Evolutionary conservation across 805 yeast species (phyloP).

Genomic region (Saccharomyces mikatae): DNA sequence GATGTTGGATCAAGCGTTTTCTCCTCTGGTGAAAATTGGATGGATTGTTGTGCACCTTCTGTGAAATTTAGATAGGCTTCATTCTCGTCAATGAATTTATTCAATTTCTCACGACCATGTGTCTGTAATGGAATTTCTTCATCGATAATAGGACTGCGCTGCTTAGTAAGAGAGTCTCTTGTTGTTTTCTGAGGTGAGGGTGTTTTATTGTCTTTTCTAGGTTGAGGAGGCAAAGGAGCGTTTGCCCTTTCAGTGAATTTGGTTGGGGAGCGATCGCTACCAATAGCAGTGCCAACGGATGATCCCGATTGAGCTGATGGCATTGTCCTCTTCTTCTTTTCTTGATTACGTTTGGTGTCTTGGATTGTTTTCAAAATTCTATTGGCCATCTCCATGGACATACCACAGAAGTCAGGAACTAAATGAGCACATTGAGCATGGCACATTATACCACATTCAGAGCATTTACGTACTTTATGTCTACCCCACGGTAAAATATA

Average conservation of each 20-base stretch:
- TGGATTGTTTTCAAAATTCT: conserved; percentile 78
- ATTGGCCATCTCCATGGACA: conserved; percentile 95
- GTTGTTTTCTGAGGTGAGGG: not conserved
- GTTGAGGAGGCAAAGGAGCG: not conserved
- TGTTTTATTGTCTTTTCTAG: not conserved
- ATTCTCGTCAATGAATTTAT: conserved; percentile 21
- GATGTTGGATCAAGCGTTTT: conserved; percentile 7
- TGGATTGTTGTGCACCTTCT: conserved; percentile 14
- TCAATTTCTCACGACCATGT: conserved; percentile 13
- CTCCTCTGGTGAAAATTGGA: conserved; percentile 13
- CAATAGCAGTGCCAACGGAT: conserved; percentile 9
- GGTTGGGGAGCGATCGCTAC: conserved; percentile 11
- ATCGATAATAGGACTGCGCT: not conserved
- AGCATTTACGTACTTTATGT: conserved; percentile 85
- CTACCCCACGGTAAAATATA: conserved; percentile 91
- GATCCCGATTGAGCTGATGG: conserved; percentile 7
- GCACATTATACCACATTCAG: conserved; percentile 91
- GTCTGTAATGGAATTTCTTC: not conserved
- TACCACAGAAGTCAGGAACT: conserved; percentile 98
- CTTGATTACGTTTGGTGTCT: conserved; percentile 46
- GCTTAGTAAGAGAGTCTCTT: not conserved
- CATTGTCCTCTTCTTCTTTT: conserved; percentile 15
- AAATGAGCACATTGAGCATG: conserved; percentile 87
- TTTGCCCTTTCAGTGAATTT: conserved; percentile 1
- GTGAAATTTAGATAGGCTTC: conserved; percentile 26